These are phyloP conservation scores for Tetrahymena thermophila DNA, from an alignment of 73 alveolate genomes.

Conservation along the genomic window DNA sequence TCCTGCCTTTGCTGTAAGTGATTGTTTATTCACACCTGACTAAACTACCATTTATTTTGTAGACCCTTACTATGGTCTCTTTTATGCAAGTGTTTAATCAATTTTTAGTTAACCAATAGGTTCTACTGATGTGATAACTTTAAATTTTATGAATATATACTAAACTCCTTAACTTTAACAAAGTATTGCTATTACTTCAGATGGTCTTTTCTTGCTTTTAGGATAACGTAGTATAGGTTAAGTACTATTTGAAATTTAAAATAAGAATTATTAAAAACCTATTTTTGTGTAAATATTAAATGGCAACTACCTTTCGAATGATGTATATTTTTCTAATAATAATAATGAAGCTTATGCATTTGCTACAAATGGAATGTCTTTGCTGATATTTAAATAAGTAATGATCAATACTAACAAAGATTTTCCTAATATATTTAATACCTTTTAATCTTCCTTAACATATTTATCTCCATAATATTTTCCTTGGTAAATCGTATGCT, in stretches of 20 bases:
- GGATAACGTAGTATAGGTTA: not conserved
- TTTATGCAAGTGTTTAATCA: not conserved
- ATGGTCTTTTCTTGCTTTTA: not conserved
- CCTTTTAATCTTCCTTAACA: not conserved
- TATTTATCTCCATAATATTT: not conserved
- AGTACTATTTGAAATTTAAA: not conserved
- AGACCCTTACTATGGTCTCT: not conserved
- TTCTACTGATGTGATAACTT: not conserved
- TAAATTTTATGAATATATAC: not conserved
- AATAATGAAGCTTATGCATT: not conserved
- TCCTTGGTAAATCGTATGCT: not conserved
- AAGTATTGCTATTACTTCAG: not conserved
- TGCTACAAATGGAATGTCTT: not conserved
- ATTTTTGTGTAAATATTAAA: not conserved
- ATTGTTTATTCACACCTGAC: not conserved
- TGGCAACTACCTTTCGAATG: not conserved
- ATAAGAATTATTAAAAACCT: not conserved
- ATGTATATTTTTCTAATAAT: not conserved
- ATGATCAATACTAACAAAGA: not conserved
- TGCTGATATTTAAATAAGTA: not conserved
- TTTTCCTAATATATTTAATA: not conserved
- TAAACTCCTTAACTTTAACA: not conserved
- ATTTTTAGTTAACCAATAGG: not conserved
- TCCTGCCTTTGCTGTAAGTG: not conserved
- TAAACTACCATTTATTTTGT: not conserved